Percentiles rank a stretch among this genome's conserved stretches.
phyloP scores from a whole-genome alignment of 805 yeast genomes.

The Blastobotrys robertii region DNA sequence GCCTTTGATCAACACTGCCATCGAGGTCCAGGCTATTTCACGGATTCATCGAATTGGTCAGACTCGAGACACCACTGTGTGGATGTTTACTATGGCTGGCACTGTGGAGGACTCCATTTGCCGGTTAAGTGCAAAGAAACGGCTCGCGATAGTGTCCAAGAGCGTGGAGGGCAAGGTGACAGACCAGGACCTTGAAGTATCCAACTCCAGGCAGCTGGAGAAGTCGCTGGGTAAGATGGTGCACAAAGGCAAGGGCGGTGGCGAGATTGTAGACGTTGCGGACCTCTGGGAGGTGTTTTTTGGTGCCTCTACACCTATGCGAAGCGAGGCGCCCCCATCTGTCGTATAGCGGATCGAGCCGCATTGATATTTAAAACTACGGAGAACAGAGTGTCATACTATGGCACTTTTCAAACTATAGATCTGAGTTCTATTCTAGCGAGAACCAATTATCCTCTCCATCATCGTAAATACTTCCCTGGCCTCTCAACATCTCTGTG shows the following conservation, averaged over 20 bases:
- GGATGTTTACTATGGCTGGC: constrained; percentile 80
- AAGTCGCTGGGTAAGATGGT: constrained; percentile 42
- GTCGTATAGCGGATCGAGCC: too few relatives aligned
- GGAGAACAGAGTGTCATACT: too few relatives aligned
- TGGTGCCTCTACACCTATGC: constrained; percentile 6
- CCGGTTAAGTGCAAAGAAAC: constrained; percentile 50
- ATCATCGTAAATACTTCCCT: too few relatives aligned
- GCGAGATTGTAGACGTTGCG: constrained; percentile 47
- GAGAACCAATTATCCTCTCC: too few relatives aligned
- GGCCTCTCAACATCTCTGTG: too few relatives aligned
- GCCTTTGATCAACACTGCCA: constrained; percentile 78
- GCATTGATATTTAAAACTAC: too few relatives aligned
- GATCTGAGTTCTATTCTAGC: too few relatives aligned
- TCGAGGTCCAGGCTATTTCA: constrained; percentile 86
- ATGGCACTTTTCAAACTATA: too few relatives aligned
- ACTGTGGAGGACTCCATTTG: constrained; percentile 87
- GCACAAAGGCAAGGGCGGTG: constrained; percentile 38
- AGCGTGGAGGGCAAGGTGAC: constrained; percentile 24
- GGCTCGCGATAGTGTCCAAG: constrained; percentile 29
- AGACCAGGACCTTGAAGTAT: constrained; percentile 26
- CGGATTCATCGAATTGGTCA: constrained; percentile 93
- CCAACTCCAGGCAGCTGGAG: constrained; percentile 48
- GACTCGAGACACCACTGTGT: constrained; percentile 65
- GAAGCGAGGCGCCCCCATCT: too few relatives aligned
- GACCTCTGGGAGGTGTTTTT: constrained; percentile 61